A percentile compares a stretch with the other conserved stretches of the same genome.
These are phyloP conservation scores for Helotiales sp. DNA, from an alignment of 2,329 filamentous ascomycete species.

Conservation along the genomic window DNA sequence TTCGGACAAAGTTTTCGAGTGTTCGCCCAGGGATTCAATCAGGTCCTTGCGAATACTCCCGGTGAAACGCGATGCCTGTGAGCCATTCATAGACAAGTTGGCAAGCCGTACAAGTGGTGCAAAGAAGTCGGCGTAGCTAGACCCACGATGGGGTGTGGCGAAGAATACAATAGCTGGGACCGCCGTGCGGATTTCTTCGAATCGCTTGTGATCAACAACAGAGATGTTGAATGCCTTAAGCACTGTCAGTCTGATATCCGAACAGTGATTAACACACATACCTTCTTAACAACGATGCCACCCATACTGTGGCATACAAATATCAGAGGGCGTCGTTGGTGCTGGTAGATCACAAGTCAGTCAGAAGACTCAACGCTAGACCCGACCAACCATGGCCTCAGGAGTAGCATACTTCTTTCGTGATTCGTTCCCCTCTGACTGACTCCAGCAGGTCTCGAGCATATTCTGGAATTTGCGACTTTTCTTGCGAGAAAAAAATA, in stretches of 20 bases:
- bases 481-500: constrained; percentile 12
- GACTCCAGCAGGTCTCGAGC: constrained; percentile 15
- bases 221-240: constrained; percentile 16
- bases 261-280: not conserved
- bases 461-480: constrained; percentile 16
- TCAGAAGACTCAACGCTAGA: not conserved
- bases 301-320: constrained; percentile 30
- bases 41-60: constrained; percentile 12
- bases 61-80: not conserved
- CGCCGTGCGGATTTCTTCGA: constrained; percentile 22
- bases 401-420: not conserved
- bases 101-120: not conserved
- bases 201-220: constrained; percentile 10
- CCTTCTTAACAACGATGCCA: constrained; percentile 23
- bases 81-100: not conserved
- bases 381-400: not conserved
- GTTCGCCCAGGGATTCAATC: constrained; percentile 2
- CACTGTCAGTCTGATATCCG: not conserved
- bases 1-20: constrained; percentile 13
- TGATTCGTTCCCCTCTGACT: not conserved
- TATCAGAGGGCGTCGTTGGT: constrained; percentile 17
- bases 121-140: constrained; percentile 23
- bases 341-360: not conserved
- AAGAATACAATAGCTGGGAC: constrained; percentile 39
- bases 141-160: constrained; percentile 40